Percentiles rank a stretch among this genome's conserved stretches.
phyloP scores from a whole-genome alignment of 768 basidiomycete species.

The Boletus rubropictus region DNA sequence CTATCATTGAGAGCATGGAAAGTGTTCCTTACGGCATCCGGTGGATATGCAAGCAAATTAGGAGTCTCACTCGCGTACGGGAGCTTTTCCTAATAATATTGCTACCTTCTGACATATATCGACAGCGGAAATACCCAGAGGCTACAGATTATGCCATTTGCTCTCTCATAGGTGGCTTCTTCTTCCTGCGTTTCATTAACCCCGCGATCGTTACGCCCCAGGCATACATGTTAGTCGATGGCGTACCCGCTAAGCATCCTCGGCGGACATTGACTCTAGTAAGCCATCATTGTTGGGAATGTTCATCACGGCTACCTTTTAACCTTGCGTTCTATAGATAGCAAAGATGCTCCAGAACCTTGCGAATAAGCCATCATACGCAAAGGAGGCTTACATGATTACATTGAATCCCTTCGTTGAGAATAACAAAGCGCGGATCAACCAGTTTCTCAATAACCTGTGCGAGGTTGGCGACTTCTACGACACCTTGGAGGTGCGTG shows the following conservation, averaged over 20 bases:
- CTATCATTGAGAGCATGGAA: constrained; percentile 98
- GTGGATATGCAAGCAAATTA: constrained; percentile 99
- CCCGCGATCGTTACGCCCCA: constrained; percentile 99
- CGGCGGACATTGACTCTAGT: constrained; percentile 90
- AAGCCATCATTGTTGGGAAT: constrained; percentile 12
- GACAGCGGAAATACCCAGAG: constrained; percentile 95
- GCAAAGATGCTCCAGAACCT: constrained; percentile 99
- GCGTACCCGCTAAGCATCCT: constrained; percentile 96
- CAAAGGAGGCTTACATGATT: constrained; percentile 98
- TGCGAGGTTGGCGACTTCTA: constrained; percentile 99
- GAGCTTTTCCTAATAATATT: background rate
- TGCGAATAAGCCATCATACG: constrained; percentile 96
- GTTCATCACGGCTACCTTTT: background rate
- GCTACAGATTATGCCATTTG: constrained; percentile 98
- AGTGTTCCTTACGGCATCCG: constrained; percentile 98
- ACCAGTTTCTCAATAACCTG: constrained; percentile 91
- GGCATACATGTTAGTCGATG: constrained; percentile 99
- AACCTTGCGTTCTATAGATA: constrained; percentile 49
- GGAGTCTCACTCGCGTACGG: constrained; percentile 87
- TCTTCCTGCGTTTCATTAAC: constrained; percentile 99
- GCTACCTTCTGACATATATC: constrained; percentile 7
- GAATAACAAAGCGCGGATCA: constrained; percentile 96
- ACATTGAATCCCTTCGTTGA: constrained; percentile 98
- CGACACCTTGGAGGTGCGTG: constrained; percentile 87
- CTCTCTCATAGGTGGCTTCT: constrained; percentile 97